Evolutionary conservation across 306 rosid species (phyloP).

Genomic region (Aeschynomene evenia): DNA sequence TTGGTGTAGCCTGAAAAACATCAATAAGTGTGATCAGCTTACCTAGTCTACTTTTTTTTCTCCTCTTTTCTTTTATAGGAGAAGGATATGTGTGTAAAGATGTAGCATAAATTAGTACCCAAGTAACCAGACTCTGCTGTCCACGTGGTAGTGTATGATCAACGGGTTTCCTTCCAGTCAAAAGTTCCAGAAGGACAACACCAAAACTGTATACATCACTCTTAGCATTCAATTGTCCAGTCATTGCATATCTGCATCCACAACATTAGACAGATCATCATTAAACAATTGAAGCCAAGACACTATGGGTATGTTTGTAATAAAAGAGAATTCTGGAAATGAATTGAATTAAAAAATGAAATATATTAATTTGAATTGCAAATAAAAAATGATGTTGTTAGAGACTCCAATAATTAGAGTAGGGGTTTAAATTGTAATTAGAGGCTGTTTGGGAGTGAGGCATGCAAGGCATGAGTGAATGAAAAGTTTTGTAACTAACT

Average conservation of each 20-base stretch:
- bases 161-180: constrained; percentile 93
- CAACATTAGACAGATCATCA: constrained; percentile 20
- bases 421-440: no score
- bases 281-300: constrained; percentile 1
- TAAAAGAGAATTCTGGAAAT: no score
- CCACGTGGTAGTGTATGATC: constrained; percentile 95
- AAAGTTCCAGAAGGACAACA: constrained; percentile 86
- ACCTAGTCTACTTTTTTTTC: constrained; percentile 7
- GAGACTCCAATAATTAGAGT: no score
- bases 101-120: constrained; percentile 58
- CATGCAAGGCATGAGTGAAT: no score
- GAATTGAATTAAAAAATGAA: no score
- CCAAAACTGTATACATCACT: constrained; percentile 98
- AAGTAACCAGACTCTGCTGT: constrained; percentile 93
- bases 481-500: no score
- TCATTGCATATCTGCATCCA: constrained; percentile 88
- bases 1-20: constrained; percentile 83
- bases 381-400: no score
- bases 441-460: no score
- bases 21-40: constrained; percentile 37
- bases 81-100: neutral
- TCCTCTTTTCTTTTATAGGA: neutral
- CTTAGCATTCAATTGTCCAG: constrained; percentile 92
- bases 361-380: no score
- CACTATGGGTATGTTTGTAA: no score